Evolutionary conservation across 495 filamentous ascomycete genomes (phyloP).

Genomic region (Thozetella sp.): DNA sequence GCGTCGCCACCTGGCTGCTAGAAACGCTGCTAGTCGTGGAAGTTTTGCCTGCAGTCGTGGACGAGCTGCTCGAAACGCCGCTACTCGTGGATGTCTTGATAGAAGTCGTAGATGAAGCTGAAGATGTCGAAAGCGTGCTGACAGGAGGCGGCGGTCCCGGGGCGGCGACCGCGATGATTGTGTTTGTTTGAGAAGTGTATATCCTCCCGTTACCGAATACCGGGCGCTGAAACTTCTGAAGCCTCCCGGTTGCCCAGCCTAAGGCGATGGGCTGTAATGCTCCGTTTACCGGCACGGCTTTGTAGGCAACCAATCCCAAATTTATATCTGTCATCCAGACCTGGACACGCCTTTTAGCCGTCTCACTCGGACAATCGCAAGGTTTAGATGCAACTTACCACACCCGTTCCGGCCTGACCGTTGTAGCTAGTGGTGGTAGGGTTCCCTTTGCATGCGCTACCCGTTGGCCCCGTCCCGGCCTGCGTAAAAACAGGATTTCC

Average conservation of each 20-base stretch:
- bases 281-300: slow-evolving; percentile 38
- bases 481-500: slow-evolving; percentile 36
- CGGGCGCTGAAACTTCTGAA: slow-evolving; percentile 47
- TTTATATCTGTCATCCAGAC: slow-evolving; percentile 38
- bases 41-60: not conserved
- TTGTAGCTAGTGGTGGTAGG: slow-evolving; percentile 39
- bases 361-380: slow-evolving; percentile 9
- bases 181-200: slow-evolving; percentile 34
- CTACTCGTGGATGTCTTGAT: not conserved
- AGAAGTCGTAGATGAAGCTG: not conserved
- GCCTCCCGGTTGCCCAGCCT: slow-evolving; percentile 24
- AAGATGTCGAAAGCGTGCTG: not conserved
- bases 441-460: slow-evolving; percentile 33
- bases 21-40: not conserved
- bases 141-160: not conserved
- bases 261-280: slow-evolving; percentile 33
- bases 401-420: slow-evolving; percentile 33
- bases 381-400: slow-evolving; percentile 8
- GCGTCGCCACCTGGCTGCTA: not conserved
- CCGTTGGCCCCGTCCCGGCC: slow-evolving; percentile 28
- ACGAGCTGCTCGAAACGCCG: not conserved
- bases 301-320: slow-evolving; percentile 30
- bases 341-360: not conserved
- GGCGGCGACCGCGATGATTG: slow-evolving; percentile 31
- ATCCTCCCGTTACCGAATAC: slow-evolving; percentile 46